Evolutionary conservation across 2,329 filamentous ascomycete species (phyloP).

Genomic region (Fusarium sambucinum): DNA sequence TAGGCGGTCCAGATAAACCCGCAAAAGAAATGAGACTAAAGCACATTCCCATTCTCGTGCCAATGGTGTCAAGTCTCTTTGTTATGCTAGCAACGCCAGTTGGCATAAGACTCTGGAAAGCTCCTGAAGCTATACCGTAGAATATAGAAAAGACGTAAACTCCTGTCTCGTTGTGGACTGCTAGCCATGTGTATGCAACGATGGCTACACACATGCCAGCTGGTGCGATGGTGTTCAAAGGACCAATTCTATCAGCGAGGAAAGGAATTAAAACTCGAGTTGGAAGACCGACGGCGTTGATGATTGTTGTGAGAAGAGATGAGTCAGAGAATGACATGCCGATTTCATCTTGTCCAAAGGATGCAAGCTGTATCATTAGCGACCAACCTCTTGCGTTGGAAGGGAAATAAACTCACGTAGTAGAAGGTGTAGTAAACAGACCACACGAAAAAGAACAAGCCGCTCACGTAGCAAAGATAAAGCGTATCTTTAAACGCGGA

Average conservation of each 20-base stretch:
- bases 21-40: slow-evolving; percentile 56
- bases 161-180: slow-evolving; percentile 49
- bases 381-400: no score
- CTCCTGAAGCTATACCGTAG: slow-evolving; percentile 48
- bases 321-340: slow-evolving; percentile 52
- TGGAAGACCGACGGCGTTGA: slow-evolving; percentile 56
- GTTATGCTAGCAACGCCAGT: slow-evolving; percentile 57
- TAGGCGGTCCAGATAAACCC: slow-evolving; percentile 55
- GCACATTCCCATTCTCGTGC: slow-evolving; percentile 57
- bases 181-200: slow-evolving; percentile 54
- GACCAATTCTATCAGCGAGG: slow-evolving; percentile 53
- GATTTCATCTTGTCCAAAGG: slow-evolving; percentile 48
- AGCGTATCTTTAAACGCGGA: slow-evolving; percentile 52
- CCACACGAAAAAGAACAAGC: slow-evolving; percentile 56
- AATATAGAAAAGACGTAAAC: slow-evolving; percentile 55
- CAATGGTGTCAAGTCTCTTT: slow-evolving; percentile 53
- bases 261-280: slow-evolving; percentile 55
- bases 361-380: slow-evolving; percentile 37
- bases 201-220: slow-evolving; percentile 49
- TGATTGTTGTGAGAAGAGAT: slow-evolving; percentile 54
- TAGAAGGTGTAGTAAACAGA: slow-evolving; percentile 60
- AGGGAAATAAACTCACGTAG: slow-evolving; percentile 53
- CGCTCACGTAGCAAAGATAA: slow-evolving; percentile 52
- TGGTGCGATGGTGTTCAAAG: slow-evolving; percentile 53
- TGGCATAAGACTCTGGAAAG: slow-evolving; percentile 57